phyloP scores from a whole-genome alignment of 306 rosid genomes.

The Nissolia schottii region DNA sequence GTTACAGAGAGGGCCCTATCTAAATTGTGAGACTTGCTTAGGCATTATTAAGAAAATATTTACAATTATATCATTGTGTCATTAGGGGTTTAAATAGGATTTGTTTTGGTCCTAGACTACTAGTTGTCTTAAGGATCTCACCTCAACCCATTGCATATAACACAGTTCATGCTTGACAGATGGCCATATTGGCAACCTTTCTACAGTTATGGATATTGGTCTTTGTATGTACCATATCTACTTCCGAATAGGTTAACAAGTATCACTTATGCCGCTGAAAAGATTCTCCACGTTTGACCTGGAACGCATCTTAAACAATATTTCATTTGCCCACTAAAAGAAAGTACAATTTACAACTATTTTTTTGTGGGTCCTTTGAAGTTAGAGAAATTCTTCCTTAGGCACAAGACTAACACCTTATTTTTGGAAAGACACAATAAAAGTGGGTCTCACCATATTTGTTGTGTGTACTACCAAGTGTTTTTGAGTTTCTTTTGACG shows the following conservation, averaged over 20 bases:
- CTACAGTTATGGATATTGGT: background rate
- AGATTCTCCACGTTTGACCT: background rate
- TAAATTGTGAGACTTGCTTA: background rate
- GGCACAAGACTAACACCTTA: too few species aligned
- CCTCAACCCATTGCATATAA: slow-evolving; percentile 11
- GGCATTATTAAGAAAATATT: background rate
- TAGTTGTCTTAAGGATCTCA: background rate
- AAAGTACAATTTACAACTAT: background rate
- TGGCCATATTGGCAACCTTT: background rate
- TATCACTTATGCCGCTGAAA: background rate
- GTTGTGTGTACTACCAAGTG: too few species aligned
- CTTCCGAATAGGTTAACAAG: background rate
- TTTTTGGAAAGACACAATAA: too few species aligned
- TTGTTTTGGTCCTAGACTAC: background rate
- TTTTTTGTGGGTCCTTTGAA: background rate
- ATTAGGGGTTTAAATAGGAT: slow-evolving; percentile 8
- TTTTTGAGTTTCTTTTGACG: too few species aligned
- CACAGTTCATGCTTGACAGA: background rate
- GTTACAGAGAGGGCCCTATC: background rate
- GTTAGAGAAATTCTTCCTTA: too few species aligned
- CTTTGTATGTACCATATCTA: background rate
- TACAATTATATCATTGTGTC: background rate
- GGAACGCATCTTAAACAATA: background rate
- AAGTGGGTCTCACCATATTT: too few species aligned
- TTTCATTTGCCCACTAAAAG: background rate